These are phyloP conservation scores for Trametes pubescens DNA, from an alignment of 1,284 basidiomycete genomes.

Conservation along the genomic window DNA sequence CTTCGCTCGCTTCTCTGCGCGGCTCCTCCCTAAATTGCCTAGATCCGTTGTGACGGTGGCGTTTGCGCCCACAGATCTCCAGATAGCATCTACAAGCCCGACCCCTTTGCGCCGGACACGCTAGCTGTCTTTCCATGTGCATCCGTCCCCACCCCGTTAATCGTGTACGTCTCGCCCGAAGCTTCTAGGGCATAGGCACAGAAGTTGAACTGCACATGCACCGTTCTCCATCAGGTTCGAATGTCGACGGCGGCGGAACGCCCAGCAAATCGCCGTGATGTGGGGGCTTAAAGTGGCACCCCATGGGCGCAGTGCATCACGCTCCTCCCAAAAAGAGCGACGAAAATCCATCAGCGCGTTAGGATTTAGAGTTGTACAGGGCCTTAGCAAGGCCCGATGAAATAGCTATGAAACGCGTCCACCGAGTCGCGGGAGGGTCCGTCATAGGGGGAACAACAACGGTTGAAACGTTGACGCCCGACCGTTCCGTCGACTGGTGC, in stretches of 20 bases:
- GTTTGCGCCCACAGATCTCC: constrained; percentile 17
- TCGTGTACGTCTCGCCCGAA: not conserved
- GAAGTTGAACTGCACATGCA: not conserved
- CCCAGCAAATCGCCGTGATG: not conserved
- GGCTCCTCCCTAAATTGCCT: constrained; percentile 24
- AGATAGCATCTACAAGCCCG: constrained; percentile 7
- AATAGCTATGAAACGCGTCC: not conserved
- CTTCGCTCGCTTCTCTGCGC: constrained; percentile 11
- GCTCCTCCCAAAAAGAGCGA: not conserved
- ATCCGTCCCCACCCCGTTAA: not conserved
- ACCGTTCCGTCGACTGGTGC: no score
- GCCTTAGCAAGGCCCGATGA: not conserved
- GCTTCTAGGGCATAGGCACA: no score
- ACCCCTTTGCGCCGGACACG: not conserved
- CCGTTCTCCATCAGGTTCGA: not conserved
- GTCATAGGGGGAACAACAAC: not conserved
- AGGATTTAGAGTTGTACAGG: constrained; percentile 3
- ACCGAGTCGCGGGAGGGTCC: not conserved
- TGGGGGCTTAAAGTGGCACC: not conserved
- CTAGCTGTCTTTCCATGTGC: not conserved
- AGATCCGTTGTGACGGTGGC: constrained; percentile 26
- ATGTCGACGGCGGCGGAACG: not conserved
- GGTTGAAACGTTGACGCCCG: no score
- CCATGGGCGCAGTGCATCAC: not conserved
- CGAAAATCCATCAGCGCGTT: constrained; percentile 2